Conservation (phyloP, 2,329 filamentous ascomycete genomes). For the Eutypella sp. region DNA sequence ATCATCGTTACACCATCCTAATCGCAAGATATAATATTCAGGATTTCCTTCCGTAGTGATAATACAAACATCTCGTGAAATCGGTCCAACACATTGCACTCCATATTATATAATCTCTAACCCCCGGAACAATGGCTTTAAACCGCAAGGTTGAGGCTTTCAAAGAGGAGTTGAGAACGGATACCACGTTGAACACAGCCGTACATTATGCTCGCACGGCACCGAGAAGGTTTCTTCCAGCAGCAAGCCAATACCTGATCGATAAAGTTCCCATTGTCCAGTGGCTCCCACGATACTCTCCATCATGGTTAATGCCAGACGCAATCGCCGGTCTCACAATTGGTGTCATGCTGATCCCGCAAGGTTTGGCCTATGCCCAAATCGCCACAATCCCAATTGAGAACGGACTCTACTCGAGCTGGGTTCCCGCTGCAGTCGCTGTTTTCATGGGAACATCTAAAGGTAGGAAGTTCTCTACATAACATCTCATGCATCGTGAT, state of each 20-base stretch:
- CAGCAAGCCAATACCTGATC: conserved; percentile 48
- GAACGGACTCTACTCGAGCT: conserved; percentile 55
- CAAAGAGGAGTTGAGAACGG: conserved; percentile 30
- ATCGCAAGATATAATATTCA: too few relatives aligned
- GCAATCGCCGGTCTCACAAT: conserved; percentile 57
- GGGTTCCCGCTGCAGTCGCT: conserved; percentile 53
- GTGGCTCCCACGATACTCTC: conserved; percentile 59
- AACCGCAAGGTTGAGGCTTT: conserved; percentile 14
- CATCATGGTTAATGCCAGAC: conserved; percentile 57
- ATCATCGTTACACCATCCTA: too few relatives aligned
- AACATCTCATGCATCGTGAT: too few relatives aligned
- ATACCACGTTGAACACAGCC: conserved; percentile 32
- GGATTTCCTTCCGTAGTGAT: too few relatives aligned
- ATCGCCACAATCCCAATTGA: conserved; percentile 58
- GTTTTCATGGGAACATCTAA: conserved; percentile 59
- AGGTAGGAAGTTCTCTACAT: conserved; percentile 30
- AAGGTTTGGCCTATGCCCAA: conserved; percentile 57
- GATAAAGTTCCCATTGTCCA: conserved; percentile 58
- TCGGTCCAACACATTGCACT: too few relatives aligned
- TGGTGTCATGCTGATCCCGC: conserved; percentile 56
- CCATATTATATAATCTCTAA: neutral
- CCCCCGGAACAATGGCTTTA: neutral
- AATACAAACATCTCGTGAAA: too few relatives aligned
- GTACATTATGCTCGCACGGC: conserved; percentile 24
- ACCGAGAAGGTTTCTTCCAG: conserved; percentile 42